Evolutionary conservation across 179 eudicot species (phyloP).

Genomic region (Gypsophila paniculata): DNA sequence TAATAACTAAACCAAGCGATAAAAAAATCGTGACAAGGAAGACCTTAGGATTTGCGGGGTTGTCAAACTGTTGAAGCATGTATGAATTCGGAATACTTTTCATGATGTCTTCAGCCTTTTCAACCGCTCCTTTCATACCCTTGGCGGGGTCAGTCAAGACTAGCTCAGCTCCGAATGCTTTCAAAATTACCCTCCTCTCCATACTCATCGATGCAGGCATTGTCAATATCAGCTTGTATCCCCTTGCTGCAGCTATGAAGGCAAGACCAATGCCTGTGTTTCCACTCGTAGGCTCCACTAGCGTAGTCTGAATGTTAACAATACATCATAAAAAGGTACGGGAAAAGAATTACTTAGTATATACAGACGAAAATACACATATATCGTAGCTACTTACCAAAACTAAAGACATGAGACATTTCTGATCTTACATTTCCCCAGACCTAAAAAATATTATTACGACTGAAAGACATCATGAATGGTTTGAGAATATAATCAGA

Average conservation of each 20-base stretch:
- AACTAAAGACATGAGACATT: neutral
- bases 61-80: conserved; percentile 95
- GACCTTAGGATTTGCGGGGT: conserved; percentile 97
- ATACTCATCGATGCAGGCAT: conserved; percentile 97
- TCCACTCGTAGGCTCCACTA: conserved; percentile 97
- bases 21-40: conserved; percentile 10
- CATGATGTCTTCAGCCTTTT: conserved; percentile 85
- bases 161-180: conserved; percentile 95
- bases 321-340: conserved; percentile 12
- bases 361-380: neutral
- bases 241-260: conserved; percentile 88
- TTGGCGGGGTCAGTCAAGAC: conserved; percentile 82
- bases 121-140: conserved; percentile 89
- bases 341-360: neutral
- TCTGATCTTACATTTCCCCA: neutral
- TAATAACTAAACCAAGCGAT: neutral
- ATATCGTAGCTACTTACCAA: neutral
- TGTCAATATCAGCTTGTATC: conserved; percentile 78
- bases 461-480: neutral
- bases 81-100: conserved; percentile 67
- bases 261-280: conserved; percentile 98
- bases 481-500: neutral
- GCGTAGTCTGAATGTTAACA: conserved; percentile 49
- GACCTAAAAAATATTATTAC: neutral
- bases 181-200: conserved; percentile 86